phyloP scores from a whole-genome alignment of 2,329 filamentous ascomycete genomes.

The Fusarium sp. region DNA sequence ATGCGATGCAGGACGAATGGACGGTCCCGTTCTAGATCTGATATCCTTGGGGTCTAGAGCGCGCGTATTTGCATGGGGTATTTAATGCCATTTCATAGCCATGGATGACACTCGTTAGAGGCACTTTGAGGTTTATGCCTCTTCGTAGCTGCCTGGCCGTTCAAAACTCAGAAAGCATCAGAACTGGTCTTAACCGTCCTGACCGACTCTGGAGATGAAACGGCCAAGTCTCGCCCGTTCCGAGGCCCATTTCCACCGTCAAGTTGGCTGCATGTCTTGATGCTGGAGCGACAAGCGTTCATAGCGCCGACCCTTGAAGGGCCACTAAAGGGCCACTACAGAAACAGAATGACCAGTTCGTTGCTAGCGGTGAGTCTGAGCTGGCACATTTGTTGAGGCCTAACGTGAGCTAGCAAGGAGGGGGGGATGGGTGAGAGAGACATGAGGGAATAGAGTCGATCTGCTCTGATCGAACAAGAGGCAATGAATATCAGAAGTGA shows the following conservation, averaged over 20 bases:
- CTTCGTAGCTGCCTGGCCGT: background rate
- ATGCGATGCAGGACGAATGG: constrained; percentile 7
- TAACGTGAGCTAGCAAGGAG: constrained; percentile 6
- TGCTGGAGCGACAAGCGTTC: constrained; percentile 20
- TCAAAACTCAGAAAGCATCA: background rate
- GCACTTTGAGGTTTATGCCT: background rate
- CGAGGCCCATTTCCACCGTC: constrained; percentile 26
- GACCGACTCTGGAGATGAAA: constrained; percentile 4
- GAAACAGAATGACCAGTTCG: constrained; percentile 1
- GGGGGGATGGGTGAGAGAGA: constrained; percentile 1
- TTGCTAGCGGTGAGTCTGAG: constrained; percentile 40
- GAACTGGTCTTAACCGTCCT: constrained; percentile 4
- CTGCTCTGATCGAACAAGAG: background rate
- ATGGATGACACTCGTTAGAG: background rate
- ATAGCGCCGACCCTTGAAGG: constrained; percentile 26
- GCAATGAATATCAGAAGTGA: background rate
- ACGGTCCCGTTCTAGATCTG: constrained; percentile 31
- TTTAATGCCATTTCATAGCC: background rate
- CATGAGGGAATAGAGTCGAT: background rate
- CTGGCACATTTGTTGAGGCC: constrained; percentile 29
- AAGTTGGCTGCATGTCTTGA: constrained; percentile 30
- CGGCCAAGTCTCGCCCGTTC: constrained; percentile 14
- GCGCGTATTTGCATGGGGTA: constrained; percentile 4
- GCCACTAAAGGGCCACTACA: constrained; percentile 30
- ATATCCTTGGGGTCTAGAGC: constrained; percentile 24